A percentile compares a stretch with the other conserved stretches of the same genome.
These are phyloP conservation scores for Alternaria dauci DNA, from an alignment of 2,329 filamentous ascomycete species.

Conservation along the genomic window DNA sequence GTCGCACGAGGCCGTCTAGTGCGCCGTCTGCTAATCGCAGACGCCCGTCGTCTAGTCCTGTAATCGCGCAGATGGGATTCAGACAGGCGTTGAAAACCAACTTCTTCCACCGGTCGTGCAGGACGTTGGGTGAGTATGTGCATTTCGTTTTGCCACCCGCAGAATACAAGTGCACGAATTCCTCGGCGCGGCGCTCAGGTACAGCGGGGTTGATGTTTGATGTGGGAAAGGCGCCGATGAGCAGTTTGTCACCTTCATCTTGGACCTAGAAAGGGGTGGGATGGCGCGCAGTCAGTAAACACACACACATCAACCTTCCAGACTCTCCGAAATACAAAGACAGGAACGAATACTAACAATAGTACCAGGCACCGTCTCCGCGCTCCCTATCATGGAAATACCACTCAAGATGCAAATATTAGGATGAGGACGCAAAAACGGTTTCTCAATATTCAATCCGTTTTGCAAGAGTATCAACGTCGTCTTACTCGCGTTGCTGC, in stretches of 20 bases:
- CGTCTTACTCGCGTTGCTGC: slow-evolving; percentile 54
- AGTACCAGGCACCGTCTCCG: slow-evolving; percentile 57
- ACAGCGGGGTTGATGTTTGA: slow-evolving; percentile 39
- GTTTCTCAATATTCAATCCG: slow-evolving; percentile 69
- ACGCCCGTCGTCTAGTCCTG: slow-evolving; percentile 60
- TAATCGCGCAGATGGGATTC: slow-evolving; percentile 63
- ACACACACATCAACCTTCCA: no score
- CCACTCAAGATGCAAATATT: slow-evolving; percentile 62
- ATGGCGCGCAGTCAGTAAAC: no score
- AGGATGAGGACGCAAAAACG: slow-evolving; percentile 61
- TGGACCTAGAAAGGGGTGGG: slow-evolving; percentile 42
- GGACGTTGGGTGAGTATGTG: slow-evolving; percentile 54
- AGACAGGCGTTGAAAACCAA: slow-evolving; percentile 62
- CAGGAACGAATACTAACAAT: slow-evolving; percentile 46
- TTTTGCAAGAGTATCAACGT: slow-evolving; percentile 68
- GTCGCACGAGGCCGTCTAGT: slow-evolving; percentile 59
- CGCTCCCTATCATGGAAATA: slow-evolving; percentile 62
- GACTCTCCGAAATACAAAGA: no score
- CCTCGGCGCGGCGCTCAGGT: slow-evolving; percentile 45
- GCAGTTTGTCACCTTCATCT: slow-evolving; percentile 60
- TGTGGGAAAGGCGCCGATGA: slow-evolving; percentile 61
- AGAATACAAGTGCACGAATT: slow-evolving; percentile 60
- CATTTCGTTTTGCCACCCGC: slow-evolving; percentile 57
- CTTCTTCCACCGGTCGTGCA: slow-evolving; percentile 60
- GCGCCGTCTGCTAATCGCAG: slow-evolving; percentile 58